Evolutionary conservation across 192 early-diverging fungal species (phyloP).

Genomic region (Coemansia sp.): DNA sequence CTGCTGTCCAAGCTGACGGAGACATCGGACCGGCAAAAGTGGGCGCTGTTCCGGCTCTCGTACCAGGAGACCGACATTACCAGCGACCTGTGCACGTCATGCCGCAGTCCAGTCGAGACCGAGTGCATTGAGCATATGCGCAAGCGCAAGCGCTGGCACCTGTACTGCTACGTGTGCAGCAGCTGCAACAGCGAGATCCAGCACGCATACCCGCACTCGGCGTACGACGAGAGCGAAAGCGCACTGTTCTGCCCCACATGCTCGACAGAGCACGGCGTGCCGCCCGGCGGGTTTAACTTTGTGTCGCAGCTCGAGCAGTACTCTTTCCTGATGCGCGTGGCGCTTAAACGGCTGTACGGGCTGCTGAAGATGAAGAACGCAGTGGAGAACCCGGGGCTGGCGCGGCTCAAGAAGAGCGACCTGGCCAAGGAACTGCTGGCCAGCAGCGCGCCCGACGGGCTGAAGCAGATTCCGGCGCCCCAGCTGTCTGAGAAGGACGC

Average conservation of each 20-base stretch:
- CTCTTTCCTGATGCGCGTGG: slow-evolving; percentile 79
- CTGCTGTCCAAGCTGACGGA: slow-evolving; percentile 79
- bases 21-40: slow-evolving; percentile 55
- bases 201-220: slow-evolving; percentile 55
- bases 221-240: slow-evolving; percentile 46
- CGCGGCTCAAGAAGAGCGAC: slow-evolving; percentile 24
- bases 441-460: slow-evolving; percentile 1
- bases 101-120: slow-evolving; percentile 78
- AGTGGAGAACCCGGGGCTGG: slow-evolving; percentile 31
- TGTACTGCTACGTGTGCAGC: slow-evolving; percentile 77
- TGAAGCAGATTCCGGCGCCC: slow-evolving; percentile 4
- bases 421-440: slow-evolving; percentile 9
- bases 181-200: slow-evolving; percentile 56
- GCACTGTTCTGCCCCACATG: slow-evolving; percentile 56
- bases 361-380: slow-evolving; percentile 63
- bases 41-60: slow-evolving; percentile 37
- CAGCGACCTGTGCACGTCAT: slow-evolving; percentile 77
- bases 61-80: slow-evolving; percentile 60
- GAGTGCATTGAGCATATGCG: slow-evolving; percentile 69
- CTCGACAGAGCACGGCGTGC: slow-evolving; percentile 39
- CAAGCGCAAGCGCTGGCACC: slow-evolving; percentile 71
- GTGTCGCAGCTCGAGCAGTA: slow-evolving; percentile 90
- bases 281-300: slow-evolving; percentile 56
- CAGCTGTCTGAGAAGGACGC: slow-evolving; percentile 3
- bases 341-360: slow-evolving; percentile 74